phyloP scores from a whole-genome alignment of 306 rosid species.

The Luffa aegyptiaca region DNA sequence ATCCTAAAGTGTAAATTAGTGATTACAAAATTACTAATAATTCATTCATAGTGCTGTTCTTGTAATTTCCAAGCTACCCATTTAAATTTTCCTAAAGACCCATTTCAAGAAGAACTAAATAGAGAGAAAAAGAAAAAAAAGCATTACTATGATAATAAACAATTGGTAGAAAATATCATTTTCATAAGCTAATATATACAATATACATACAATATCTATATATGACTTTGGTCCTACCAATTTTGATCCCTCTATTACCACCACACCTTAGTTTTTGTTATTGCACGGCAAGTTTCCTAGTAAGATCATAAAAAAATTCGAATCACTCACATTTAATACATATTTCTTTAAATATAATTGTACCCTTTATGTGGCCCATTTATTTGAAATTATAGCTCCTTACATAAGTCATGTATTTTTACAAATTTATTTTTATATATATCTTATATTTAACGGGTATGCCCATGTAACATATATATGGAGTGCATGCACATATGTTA shows the following conservation, averaged over 20 bases:
- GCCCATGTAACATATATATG: no score
- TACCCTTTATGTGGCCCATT: neutral
- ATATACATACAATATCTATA: neutral
- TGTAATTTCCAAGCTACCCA: neutral
- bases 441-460: neutral
- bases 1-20: neutral
- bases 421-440: neutral
- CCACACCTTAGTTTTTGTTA: neutral
- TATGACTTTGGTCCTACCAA: neutral
- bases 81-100: neutral
- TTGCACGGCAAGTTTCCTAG: neutral
- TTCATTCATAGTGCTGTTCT: neutral
- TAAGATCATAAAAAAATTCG: neutral
- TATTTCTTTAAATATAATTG: neutral
- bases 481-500: no score
- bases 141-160: neutral
- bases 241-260: neutral
- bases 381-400: neutral
- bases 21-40: neutral
- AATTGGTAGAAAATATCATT: neutral
- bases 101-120: neutral
- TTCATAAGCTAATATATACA: neutral
- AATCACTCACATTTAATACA: neutral
- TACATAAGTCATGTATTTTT: neutral
- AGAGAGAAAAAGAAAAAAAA: neutral